A percentile compares a stretch with the other conserved stretches of the same genome.
These are phyloP conservation scores for Pythium monospermum DNA, from an alignment of 352 stramenopile species.

Conservation along the genomic window DNA sequence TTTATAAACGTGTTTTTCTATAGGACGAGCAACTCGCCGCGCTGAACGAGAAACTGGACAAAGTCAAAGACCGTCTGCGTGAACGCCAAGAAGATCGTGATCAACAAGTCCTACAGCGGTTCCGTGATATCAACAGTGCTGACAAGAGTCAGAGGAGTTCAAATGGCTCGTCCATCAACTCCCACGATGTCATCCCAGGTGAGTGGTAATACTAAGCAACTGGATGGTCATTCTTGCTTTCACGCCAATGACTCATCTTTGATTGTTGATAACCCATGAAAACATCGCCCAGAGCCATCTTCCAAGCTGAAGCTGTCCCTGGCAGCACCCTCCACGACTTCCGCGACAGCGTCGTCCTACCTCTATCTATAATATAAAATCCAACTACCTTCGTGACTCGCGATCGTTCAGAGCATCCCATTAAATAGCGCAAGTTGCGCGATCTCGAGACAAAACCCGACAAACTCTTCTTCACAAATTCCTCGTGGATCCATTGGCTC, in stretches of 20 bases:
- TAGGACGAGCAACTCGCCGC: constrained; percentile 13
- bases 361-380: constrained; percentile 1
- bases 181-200: too few species aligned
- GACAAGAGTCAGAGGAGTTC: too few species aligned
- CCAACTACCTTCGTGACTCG: too few species aligned
- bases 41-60: constrained; percentile 1
- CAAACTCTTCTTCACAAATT: constrained; percentile 68
- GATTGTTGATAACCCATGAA: not conserved
- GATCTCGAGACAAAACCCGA: constrained; percentile 69
- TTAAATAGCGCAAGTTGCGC: constrained; percentile 43
- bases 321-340: not conserved
- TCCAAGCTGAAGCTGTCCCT: constrained; percentile 4
- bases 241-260: too few species aligned
- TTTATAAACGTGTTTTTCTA: not conserved
- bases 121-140: too few species aligned
- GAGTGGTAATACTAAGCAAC: too few species aligned
- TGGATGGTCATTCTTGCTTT: too few species aligned
- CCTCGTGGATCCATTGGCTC: constrained; percentile 50
- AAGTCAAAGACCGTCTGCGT: constrained; percentile 7
- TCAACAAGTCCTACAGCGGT: constrained; percentile 5
- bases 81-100: constrained; percentile 1
- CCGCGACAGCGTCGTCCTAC: not conserved
- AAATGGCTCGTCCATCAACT: too few species aligned
- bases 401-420: constrained; percentile 32
- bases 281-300: too few species aligned